Evolutionary conservation across 257 asterid species (phyloP), one percentile per base, ranked within the genome.

Genomic region (Ophiorrhiza pumila): DNA sequence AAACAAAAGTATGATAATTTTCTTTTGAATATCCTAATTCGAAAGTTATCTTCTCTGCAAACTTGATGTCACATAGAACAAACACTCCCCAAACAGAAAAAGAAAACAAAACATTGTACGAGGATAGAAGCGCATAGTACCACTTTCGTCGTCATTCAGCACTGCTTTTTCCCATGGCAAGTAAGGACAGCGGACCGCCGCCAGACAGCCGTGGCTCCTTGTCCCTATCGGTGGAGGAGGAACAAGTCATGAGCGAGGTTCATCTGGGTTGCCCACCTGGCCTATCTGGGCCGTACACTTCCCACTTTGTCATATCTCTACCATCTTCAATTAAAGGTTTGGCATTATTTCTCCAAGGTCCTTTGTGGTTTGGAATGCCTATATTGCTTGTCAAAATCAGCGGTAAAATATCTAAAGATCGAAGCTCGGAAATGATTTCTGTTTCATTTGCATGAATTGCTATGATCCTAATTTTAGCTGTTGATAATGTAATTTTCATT

Each of bases 171-270:
- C 68, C 63, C 6, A 74, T 74, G 78, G 71, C 43, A 29, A 39
- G 45, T 57, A 37, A 11, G 9, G 66, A 53, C 67, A 13, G 18
- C 20, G 35, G 27, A 64, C 73, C 47, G 43, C 77, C 71, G 52
- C 39, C 69, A 34, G 68, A 72, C 63, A 79, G 71, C 65, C 70
- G 80, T 32, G 72, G 23, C 37, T 55, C 71, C 39, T 43, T 31
- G 14, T 3, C 14, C 14, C 60, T 25, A 25, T 22, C 50, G 60
- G 74, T 23, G 65, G 85, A 43, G 76, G 89, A 81, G 73, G 94
- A 88, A 62, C 96, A 85, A 77, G 98, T 94, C 77, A 94, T 94
- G 98, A 94, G 99, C 63, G 99, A 94, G 74, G 81, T 94, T 77
- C 99, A 91, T 80, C 85, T 94, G 29, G 99, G 99, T 8, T 94